phyloP scores from a whole-genome alignment of 1,139 yeast genomes.

The Scheffersomyces insectosa region DNA sequence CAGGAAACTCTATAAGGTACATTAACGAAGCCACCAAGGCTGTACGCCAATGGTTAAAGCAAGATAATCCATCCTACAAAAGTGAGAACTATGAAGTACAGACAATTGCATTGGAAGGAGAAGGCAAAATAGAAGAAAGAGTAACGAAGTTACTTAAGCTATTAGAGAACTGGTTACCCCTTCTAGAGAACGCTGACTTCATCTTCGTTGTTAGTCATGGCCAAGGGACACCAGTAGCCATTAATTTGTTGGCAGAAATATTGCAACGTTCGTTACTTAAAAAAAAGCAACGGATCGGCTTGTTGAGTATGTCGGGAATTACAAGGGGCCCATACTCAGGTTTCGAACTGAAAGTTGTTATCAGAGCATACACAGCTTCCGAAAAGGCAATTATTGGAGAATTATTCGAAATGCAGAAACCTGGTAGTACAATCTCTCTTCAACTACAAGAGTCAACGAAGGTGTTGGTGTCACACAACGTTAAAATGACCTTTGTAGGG shows the following conservation, averaged over 20 bases:
- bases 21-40: constrained; percentile 38
- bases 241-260: constrained; percentile 41
- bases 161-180: constrained; percentile 44
- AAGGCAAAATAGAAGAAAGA: constrained; percentile 47
- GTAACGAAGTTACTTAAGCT: constrained; percentile 34
- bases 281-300: constrained; percentile 31
- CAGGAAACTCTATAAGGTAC: constrained; percentile 43
- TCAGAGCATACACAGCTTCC: constrained; percentile 43
- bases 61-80: constrained; percentile 21
- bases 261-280: constrained; percentile 10
- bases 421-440: constrained; percentile 31
- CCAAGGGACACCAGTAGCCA: constrained; percentile 47
- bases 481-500: constrained; percentile 52
- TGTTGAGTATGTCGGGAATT: constrained; percentile 49
- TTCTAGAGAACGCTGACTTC: constrained; percentile 40
- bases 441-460: constrained; percentile 34
- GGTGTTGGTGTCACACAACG: constrained; percentile 37
- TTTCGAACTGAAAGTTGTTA: constrained; percentile 45
- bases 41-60: constrained; percentile 39
- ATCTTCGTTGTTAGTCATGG: constrained; percentile 46
- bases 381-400: constrained; percentile 54
- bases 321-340: constrained; percentile 46
- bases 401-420: constrained; percentile 46
- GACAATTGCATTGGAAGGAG: constrained; percentile 54
- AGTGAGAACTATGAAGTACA: constrained; percentile 32